A percentile compares a stretch with the other conserved stretches of the same genome.
These are phyloP conservation scores for Hyaloperonospora arabidopsidis DNA, from an alignment of 352 stramenopile genomes.

Conservation along the genomic window DNA sequence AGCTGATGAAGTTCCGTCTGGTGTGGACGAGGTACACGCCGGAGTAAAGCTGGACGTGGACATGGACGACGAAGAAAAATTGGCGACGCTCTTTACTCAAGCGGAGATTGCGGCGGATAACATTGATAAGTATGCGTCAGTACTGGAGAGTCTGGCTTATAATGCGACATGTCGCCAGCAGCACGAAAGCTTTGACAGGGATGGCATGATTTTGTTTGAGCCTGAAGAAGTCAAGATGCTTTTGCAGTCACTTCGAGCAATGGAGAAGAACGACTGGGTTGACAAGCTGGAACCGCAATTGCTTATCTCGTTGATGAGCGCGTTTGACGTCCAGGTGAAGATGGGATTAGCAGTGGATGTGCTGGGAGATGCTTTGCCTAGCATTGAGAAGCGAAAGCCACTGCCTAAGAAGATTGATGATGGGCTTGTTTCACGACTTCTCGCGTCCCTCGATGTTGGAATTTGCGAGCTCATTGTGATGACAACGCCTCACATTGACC, in stretches of 20 bases:
- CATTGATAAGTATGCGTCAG: constrained; percentile 60
- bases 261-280: constrained; percentile 60
- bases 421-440: constrained; percentile 12
- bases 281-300: constrained; percentile 44
- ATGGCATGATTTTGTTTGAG: constrained; percentile 39
- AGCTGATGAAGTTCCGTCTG: constrained; percentile 13
- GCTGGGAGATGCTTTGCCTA: constrained; percentile 37
- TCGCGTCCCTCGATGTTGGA: constrained; percentile 48
- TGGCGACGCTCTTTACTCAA: constrained; percentile 38
- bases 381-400: constrained; percentile 1
- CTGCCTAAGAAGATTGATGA: constrained; percentile 11
- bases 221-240: constrained; percentile 51
- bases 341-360: constrained; percentile 57
- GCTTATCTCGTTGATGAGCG: constrained; percentile 44
- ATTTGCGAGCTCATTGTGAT: constrained; percentile 74
- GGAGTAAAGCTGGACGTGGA: constrained; percentile 8
- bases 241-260: constrained; percentile 54
- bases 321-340: constrained; percentile 57
- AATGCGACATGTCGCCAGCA: constrained; percentile 32
- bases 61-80: constrained; percentile 14
- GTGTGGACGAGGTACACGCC: constrained; percentile 19
- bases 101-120: constrained; percentile 46
- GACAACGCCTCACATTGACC: constrained; percentile 56
- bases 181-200: constrained; percentile 19
- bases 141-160: constrained; percentile 38